Conservation (phyloP, 345 rosid genomes). For the Psidium friedrichsthalianum region DNA sequence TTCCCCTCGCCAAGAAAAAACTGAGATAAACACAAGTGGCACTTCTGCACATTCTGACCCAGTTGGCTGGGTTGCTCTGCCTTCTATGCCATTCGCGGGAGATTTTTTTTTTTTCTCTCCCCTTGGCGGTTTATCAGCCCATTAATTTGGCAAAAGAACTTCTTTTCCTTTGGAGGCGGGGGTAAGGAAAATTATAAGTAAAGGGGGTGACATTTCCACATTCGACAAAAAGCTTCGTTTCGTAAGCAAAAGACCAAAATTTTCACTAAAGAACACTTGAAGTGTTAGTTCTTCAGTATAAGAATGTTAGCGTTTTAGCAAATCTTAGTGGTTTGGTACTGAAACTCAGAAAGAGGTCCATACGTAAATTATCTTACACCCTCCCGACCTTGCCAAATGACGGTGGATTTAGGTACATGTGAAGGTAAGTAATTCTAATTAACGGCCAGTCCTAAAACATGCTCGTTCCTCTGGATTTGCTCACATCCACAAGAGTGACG, state of each 20-base stretch:
- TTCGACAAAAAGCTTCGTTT: background rate
- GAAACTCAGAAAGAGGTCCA: background rate
- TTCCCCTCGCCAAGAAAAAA: background rate
- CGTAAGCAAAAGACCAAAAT: background rate
- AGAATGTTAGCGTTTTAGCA: too few species aligned
- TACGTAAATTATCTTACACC: background rate
- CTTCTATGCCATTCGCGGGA: background rate
- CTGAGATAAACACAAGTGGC: background rate
- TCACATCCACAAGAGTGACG: background rate
- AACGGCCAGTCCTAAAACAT: background rate
- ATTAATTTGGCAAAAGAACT: background rate
- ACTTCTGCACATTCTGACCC: background rate
- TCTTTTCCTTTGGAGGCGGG: background rate
- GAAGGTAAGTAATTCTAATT: background rate
- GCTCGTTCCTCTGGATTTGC: background rate
- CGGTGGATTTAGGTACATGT: background rate
- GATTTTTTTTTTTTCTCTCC: background rate
- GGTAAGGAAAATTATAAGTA: background rate
- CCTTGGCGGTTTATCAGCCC: background rate
- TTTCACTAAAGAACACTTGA: background rate
- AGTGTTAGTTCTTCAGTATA: background rate
- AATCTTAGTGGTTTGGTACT: too few species aligned
- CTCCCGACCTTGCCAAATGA: background rate
- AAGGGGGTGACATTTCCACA: background rate
- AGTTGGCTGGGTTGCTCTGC: background rate